Evolutionary conservation across 345 rosid species (phyloP), one percentile per base, ranked within the genome.

Genomic region (Murraya paniculata): DNA sequence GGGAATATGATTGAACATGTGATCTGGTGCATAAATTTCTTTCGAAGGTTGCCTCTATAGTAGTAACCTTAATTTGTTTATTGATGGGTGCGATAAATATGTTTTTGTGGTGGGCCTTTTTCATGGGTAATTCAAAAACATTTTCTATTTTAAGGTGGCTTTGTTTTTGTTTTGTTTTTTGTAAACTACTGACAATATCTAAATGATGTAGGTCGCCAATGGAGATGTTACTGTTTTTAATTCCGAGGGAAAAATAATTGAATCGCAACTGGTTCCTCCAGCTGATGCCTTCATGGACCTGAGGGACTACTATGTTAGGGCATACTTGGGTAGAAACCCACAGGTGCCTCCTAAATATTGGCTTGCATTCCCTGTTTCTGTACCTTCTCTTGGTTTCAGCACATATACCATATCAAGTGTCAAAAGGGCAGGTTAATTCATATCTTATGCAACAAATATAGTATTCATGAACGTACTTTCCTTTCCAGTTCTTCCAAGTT

Each of bases 341-440:
- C 75, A 68, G 24, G 85, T 76, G 81, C 83, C 82, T 55, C 97
- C 97, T 5, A 92, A 91, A 75, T 92, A 89, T 86, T 89, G 94
- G 97, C 92, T 96, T 77, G 95, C 93, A 76, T 96, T 96, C 81
- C 55, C 88, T 22, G 95, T 81, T 28, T 89, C 93, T 79, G 92
- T 89, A 30, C 97, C 98, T 80, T 94, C 99, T 68, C 92, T 96
- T 73, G 99, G 98, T 76, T 96, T 91, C 90, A 90, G 83, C 84
- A 92, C 97, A 64, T 96, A 94, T 83, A 80, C 85, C 60, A 83
- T 96, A 82, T 91, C 94, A 61, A 80, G 78, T 79, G 84, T 92
- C 79, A 85, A 86, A 86, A 84, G 55, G 64, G 33, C 89, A 92
- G 97, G 98, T 94, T 85, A 50, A 77, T 22, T 79, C 56, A 38